Base-by-base conservation (phyloP, 495 filamentous ascomycete species). In the Podospora appendiculata region DNA sequence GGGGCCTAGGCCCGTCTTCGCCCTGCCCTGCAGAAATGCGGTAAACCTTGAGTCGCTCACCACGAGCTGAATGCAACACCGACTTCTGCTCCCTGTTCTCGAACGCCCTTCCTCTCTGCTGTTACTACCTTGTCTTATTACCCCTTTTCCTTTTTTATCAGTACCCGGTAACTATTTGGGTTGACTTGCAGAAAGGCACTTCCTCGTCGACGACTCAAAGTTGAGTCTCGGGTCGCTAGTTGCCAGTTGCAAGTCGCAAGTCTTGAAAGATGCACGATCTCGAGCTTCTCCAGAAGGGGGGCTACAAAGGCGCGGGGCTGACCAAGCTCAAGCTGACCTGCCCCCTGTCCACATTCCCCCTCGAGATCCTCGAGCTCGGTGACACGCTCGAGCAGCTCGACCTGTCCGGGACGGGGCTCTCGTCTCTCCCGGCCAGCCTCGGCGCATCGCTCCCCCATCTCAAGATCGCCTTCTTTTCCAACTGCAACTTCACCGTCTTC, bases 401-500 rank as follows among this genome's bases (percentile, higher is more conserved):
- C 43, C 69, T 78, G 45, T 76, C 74, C 0, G 64, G 62, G 3
- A 76, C 71, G 3, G 62, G 61, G 1, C 59, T 75, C 1, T 74
- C 66, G 2, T 56, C 56, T 1, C 60, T 76, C 12, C 72, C 72
- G 0, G 36, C 64, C 11, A 59, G 69, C 39, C 61, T 78, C 52
- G 60, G 60, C 36, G 38, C 50, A 16, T 53, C 63, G 16, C 50
- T 76, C 1, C 65, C 70, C 44, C 67, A 71, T 32, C 68, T 78
- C 39, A 72, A 71, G 61, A 63, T 69, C 42, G 63, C 63, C 6
- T 68, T 73, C 47, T 67, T 78, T 36, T 73, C 70, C 17, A 52
- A 70, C 52, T 75, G 73, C 64, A 68, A 61, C 36, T 78, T 76
- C 55, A 48, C 57, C 3, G 54, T 63, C 39, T 78, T 76, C 35